Evolutionary conservation across 495 filamentous ascomycete species (phyloP).

Genomic region (Penicilliopsis zonata): DNA sequence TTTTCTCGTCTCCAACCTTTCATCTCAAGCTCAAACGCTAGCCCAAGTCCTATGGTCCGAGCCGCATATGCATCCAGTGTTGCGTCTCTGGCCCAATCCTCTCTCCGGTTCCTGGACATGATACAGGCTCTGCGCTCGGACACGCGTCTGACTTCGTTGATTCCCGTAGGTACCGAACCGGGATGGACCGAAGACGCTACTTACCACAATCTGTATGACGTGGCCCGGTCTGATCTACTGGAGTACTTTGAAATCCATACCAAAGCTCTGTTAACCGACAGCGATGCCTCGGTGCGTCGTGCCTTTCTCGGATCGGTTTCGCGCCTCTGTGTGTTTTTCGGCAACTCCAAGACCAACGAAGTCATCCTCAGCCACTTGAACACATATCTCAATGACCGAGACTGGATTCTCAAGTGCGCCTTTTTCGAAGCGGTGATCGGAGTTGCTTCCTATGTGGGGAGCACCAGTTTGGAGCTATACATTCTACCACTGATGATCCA

Average conservation of each 20-base stretch:
- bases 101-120: constrained; percentile 76
- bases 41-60: constrained; percentile 58
- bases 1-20: constrained; percentile 71
- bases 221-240: constrained; percentile 62
- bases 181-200: constrained; percentile 59
- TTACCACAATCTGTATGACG: constrained; percentile 75
- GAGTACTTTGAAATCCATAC: constrained; percentile 77
- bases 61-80: constrained; percentile 89
- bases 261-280: constrained; percentile 79
- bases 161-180: constrained; percentile 50
- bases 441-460: constrained; percentile 82
- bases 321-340: constrained; percentile 90
- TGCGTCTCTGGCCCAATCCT: constrained; percentile 82
- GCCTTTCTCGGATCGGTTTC: constrained; percentile 92
- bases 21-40: constrained; percentile 39
- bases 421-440: constrained; percentile 95
- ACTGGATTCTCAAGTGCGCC: constrained; percentile 93
- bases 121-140: constrained; percentile 79
- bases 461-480: constrained; percentile 81
- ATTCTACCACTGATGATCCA: constrained; percentile 95
- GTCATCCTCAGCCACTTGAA: constrained; percentile 92
- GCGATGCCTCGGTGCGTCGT: constrained; percentile 74
- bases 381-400: constrained; percentile 91
- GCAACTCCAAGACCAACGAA: constrained; percentile 77
- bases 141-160: constrained; percentile 63